Evolutionary conservation across 2,329 filamentous ascomycete species (phyloP).

Genomic region (Talaromyces marneffei): DNA sequence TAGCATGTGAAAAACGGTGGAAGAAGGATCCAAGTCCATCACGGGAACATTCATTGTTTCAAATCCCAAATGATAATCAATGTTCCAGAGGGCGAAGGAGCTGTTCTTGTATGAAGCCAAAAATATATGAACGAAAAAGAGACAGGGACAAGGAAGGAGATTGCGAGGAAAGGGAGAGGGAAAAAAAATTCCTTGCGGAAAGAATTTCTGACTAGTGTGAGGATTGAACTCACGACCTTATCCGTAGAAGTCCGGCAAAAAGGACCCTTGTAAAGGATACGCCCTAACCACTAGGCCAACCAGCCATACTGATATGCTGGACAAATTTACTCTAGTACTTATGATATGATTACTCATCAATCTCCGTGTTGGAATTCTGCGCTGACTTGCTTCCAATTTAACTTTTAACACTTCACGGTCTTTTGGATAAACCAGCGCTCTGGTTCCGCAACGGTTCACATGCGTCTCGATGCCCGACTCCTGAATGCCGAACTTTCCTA

Average conservation of each 20-base stretch:
- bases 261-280: slow-evolving; percentile 2
- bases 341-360: background rate
- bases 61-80: no score
- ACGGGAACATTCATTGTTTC: no score
- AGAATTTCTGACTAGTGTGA: background rate
- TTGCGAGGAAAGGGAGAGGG: no score
- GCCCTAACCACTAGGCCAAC: slow-evolving; percentile 6
- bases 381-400: background rate
- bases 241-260: background rate
- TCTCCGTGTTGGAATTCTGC: background rate
- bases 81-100: no score
- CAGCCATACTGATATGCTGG: background rate
- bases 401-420: background rate
- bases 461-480: slow-evolving; percentile 5
- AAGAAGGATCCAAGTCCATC: no score
- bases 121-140: no score
- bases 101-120: no score
- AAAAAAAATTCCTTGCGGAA: no score
- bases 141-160: no score
- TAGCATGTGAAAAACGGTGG: no score
- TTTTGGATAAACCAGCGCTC: background rate
- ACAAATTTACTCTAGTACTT: background rate
- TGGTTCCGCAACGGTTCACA: background rate
- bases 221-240: slow-evolving; percentile 5
- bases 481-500: slow-evolving; percentile 13